Base-by-base conservation (phyloP, 495 filamentous ascomycete genomes). In the Lepidopterella palustris region DNA sequence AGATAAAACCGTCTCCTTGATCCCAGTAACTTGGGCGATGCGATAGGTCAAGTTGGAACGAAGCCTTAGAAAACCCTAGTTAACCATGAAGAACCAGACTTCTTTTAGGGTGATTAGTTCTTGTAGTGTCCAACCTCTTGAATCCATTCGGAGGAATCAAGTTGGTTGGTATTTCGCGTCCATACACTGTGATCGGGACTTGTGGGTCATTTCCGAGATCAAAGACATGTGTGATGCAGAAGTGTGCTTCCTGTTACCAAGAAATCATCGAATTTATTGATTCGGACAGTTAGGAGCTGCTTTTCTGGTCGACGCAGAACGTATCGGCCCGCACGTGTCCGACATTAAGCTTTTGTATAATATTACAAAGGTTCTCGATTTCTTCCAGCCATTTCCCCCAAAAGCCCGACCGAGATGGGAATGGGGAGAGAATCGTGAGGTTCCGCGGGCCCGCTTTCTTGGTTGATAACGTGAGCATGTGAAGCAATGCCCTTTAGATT, bases 301-400 rank as follows among this genome's bases (percentile, higher is more conserved):
- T 65, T 13, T 8, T 11, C 39, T 65, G 55, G 32, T 65, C 59
- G 26, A 65, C 62, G 29, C 62, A 65, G 53, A 51, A 61, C n/a
- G 62, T 65, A 29, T 65, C 62, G 10, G 31, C 31, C 51, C 51
- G 31, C 10, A 21, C n/a, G 25, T 47, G 47, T 18, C 15, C 11
- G 23, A 57, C 31, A 9, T 31, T 31, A 8, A 31, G 20, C 6
- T 21, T 24, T 27, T 27, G 11, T 8, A 24, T 24, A 4, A 21
- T 13, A 9, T 24, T 8, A 23, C 31, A 40, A 10, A 21, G 10
- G n/a, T 24, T 24, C 9, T 57, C 31, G 31, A 57, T 23, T 57
- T 57, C 6, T 31, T 15, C 31, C 31, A 57, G 18, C 53, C 53
- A 29, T 26, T 28, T 45, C 23, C 27, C 18, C 13, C 35, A 15